Conservation (phyloP, 179 eudicot species). For the Drosera spatulata region DNA sequence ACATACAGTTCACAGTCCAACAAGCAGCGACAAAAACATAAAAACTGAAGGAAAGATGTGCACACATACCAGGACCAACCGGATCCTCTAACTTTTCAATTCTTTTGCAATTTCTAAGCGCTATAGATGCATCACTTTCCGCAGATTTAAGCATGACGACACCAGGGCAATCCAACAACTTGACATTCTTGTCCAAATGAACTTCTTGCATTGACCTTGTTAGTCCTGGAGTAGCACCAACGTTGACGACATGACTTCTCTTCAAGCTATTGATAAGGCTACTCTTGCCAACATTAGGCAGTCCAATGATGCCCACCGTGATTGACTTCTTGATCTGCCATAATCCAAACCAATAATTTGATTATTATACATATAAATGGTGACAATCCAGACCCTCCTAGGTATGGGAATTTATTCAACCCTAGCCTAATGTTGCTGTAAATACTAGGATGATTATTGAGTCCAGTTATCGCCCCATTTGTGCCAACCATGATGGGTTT, state of each 20-base stretch:
- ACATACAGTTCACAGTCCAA: no score
- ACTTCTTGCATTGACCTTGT: slow-evolving; percentile 97
- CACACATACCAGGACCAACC: slow-evolving; percentile 59
- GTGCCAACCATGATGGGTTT: no score
- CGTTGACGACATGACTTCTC: slow-evolving; percentile 84
- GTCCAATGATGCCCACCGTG: slow-evolving; percentile 85
- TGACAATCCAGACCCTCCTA: no score
- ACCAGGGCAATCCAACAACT: slow-evolving; percentile 94
- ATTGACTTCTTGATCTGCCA: slow-evolving; percentile 83
- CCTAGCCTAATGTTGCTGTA: no score
- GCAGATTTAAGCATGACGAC: slow-evolving; percentile 84
- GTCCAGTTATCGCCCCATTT: no score
- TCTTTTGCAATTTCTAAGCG: slow-evolving; percentile 84
- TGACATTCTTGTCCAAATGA: slow-evolving; percentile 84
- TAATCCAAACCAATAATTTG: neutral
- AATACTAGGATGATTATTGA: no score
- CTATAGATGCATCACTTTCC: slow-evolving; percentile 63
- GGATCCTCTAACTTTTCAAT: slow-evolving; percentile 94
- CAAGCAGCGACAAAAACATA: no score
- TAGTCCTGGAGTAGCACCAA: slow-evolving; percentile 94
- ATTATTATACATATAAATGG: no score
- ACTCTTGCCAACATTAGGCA: slow-evolving; percentile 98
- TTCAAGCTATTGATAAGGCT: slow-evolving; percentile 95
- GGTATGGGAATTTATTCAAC: no score
- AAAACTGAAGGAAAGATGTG: neutral